Evolutionary conservation across 768 basidiomycete species (phyloP).

Genomic region (Auricularia sp.): DNA sequence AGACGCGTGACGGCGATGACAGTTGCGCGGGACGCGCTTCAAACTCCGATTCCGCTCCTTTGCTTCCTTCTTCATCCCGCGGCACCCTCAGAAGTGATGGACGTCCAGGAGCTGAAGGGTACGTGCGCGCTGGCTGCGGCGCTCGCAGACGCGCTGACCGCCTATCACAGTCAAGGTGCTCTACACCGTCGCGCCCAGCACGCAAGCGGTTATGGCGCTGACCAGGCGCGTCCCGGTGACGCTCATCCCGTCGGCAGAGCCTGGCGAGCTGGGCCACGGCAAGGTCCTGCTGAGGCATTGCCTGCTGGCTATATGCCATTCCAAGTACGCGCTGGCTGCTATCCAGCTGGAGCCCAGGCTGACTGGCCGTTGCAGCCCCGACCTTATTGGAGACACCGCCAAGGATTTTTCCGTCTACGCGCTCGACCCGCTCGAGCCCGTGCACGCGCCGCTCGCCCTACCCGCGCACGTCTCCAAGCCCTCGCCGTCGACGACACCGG

Average conservation of each 20-base stretch:
- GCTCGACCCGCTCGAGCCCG: background rate
- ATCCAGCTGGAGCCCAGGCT: background rate
- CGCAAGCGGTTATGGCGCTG: background rate
- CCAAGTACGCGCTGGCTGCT: conserved; percentile 23
- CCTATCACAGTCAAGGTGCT: background rate
- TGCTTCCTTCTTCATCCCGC: no score
- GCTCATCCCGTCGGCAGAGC: background rate
- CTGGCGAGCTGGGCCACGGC: conserved; percentile 23
- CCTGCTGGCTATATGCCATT: conserved; percentile 53
- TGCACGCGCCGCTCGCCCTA: background rate
- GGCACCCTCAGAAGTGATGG: no score
- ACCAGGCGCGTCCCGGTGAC: background rate
- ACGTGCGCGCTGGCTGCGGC: no score
- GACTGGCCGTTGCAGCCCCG: conserved; percentile 39
- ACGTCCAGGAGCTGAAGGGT: no score
- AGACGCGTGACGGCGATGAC: no score
- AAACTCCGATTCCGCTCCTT: no score
- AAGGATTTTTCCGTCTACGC: conserved; percentile 66
- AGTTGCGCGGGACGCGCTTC: no score
- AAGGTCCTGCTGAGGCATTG: conserved; percentile 53
- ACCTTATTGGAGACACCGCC: conserved; percentile 47
- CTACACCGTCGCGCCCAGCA: background rate
- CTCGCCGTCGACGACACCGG: background rate
- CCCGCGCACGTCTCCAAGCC: background rate
- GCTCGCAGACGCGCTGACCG: no score